Evolutionary conservation across 495 filamentous ascomycete genomes (phyloP), one percentile per base, ranked within the genome.

Genomic region (Trichoderma erinaceum): DNA sequence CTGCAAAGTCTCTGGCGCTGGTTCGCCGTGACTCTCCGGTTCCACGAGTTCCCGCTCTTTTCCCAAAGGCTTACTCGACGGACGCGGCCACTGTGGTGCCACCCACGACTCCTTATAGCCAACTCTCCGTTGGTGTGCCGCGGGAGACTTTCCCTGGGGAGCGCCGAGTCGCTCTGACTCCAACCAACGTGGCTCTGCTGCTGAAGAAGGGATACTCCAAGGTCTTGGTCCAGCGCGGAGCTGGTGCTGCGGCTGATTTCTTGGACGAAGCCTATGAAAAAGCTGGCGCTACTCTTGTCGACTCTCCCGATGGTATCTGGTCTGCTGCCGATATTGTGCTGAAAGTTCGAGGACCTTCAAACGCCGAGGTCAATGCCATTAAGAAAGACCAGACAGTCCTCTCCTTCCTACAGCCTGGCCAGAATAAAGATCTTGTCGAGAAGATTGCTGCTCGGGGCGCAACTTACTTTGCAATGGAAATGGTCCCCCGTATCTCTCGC

Each of bases 401-500:
- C 68, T 91, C 88, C 46, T 89, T 92, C 75, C 76, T 92, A 41
- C 90, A 92, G 74, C 89, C 90, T 1, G 81, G 84, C 46, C 89
- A 92, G 79, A 92, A 92, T 72, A 86, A 82, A 71, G 75, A 81
- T 23, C 74, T 91, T 43, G 88, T 92, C n/a, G 83, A 90, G 66
- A 85, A 81, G 63, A 82, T 92, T 41, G 86, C 88, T 44, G 79
- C 81, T 46, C 82, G 83, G 12, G 87, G 87, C 43, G 84, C 85
- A 2, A 91, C 87, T 10, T 74, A 83, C 4, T 92, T 94, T 72
- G 91, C 91, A 41, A 94, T 94, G 90, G 91, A 94, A 73, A 86
- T 90, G 83, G 88, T 94, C 66, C 91, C 90, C 0, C 85, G 91
- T 41, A 92, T 94, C 70, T 93, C 91, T 0, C 83, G 90, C n/a